Evolutionary conservation across 345 rosid species (phyloP), one percentile per base, ranked within the genome.

Genomic region (Citrus glauca): DNA sequence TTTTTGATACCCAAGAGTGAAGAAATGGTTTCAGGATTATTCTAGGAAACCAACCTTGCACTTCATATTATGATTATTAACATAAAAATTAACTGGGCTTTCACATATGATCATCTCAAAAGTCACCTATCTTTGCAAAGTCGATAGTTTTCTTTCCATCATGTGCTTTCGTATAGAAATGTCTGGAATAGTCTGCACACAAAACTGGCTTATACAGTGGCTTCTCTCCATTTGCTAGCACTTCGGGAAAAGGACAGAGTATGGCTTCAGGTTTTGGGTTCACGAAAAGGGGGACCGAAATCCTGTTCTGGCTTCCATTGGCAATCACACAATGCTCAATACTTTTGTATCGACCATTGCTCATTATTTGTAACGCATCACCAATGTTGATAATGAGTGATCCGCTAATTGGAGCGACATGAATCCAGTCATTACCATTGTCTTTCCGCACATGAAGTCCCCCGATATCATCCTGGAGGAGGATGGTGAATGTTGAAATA

Each of bases 391-490:
- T 69, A 27, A 81, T 71, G 1, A 81, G 63, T 28, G 81, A 61
- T 10, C 78, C 81, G 8, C 14, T 16, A 25, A 81, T 32, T 1
- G 81, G 81, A 42, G 48, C 13, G 48, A 42, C 48, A 11, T 42
- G 48, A 42, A 42, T 42, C 48, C 48, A 42, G 4, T 11, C 16
- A 11, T 10, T 42, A 8, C 48, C 48, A 42, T 2, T 42, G 48
- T 42, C 48, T 32, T 80, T 80, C 28, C 82, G 86, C 7, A 85
- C 82, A 37, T 87, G 82, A 25, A 85, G 83, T 4, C 90, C 90
- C 2, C 90, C 87, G 22, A 87, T 72, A n/a, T 84, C 86, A 60
- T 87, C 87, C 63, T 87, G 87, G 22, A 84, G 79, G 66, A 87
- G 87, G 40, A 42, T 42, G 9, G 48, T 42, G 16, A 42, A 42